Conservation (phyloP, 1,139 yeast species). For the Pichia sp. region DNA sequence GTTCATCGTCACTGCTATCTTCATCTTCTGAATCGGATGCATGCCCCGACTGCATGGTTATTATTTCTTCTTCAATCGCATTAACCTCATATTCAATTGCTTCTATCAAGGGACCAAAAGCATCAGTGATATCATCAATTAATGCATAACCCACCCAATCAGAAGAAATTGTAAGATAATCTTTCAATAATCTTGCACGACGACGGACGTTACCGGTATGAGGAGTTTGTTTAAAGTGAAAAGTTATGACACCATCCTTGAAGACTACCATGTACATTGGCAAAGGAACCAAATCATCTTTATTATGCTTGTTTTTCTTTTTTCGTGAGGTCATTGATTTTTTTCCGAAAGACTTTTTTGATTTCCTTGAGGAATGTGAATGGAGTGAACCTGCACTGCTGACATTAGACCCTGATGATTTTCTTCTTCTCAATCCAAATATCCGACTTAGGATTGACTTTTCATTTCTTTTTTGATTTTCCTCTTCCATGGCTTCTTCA, state of each 20-base stretch:
- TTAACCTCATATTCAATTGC: constrained; percentile 90
- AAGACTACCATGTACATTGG: constrained; percentile 91
- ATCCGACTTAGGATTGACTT: constrained; percentile 10
- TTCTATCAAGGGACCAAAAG: constrained; percentile 93
- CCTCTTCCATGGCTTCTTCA: constrained; percentile 30
- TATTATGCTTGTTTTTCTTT: constrained; percentile 30
- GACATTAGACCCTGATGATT: constrained; percentile 3
- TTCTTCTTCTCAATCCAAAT: constrained; percentile 5
- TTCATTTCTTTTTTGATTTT: constrained; percentile 12
- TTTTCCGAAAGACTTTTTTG: constrained; percentile 5
- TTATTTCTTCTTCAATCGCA: constrained; percentile 82
- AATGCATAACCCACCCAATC: constrained; percentile 98
- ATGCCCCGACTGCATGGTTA: constrained; percentile 74
- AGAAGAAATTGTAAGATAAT: constrained; percentile 80
- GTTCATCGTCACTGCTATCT: constrained; percentile 12
- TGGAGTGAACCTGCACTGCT: constrained; percentile 3
- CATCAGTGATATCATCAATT: constrained; percentile 95
- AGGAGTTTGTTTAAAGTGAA: constrained; percentile 92
- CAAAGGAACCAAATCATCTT: constrained; percentile 80
- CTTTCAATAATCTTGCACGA: constrained; percentile 79
- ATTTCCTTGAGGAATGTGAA: constrained; percentile 11
- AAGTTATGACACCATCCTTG: constrained; percentile 82
- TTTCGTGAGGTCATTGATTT: constrained; percentile 18
- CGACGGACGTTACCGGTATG: constrained; percentile 94
- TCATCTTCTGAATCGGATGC: constrained; percentile 37